These are phyloP conservation scores for Flagelloscypha sp. DNA, from an alignment of 768 basidiomycete genomes.

Conservation along the genomic window DNA sequence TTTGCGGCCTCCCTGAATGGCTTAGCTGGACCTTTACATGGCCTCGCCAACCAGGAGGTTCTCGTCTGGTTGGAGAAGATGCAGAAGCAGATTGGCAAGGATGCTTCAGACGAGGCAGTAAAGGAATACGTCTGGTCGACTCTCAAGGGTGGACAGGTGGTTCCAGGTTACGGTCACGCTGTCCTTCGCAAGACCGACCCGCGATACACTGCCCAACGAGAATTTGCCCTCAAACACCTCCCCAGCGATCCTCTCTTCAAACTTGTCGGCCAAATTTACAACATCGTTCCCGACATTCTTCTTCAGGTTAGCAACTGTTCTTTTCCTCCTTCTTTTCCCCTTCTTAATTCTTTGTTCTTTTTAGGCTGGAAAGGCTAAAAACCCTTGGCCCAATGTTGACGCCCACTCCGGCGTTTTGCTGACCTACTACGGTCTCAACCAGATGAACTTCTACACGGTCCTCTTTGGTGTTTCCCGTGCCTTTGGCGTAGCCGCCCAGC, in stretches of 20 bases:
- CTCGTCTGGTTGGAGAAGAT: slow-evolving; percentile 91
- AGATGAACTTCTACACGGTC: slow-evolving; percentile 97
- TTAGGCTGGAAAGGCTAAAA: slow-evolving; percentile 86
- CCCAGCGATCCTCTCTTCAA: slow-evolving; percentile 88
- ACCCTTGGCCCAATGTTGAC: slow-evolving; percentile 96
- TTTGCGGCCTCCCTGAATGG: slow-evolving; percentile 91
- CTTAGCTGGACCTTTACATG: slow-evolving; percentile 94
- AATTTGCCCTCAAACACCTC: slow-evolving; percentile 81
- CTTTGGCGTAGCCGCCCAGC: slow-evolving; percentile 80
- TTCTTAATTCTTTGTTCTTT: slow-evolving; percentile 5
- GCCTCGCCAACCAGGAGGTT: slow-evolving; percentile 96
- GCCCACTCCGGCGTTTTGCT: slow-evolving; percentile 91
- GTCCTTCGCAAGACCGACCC: slow-evolving; percentile 89
- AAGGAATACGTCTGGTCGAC: slow-evolving; percentile 94
- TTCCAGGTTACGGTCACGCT: slow-evolving; percentile 88
- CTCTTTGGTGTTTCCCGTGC: slow-evolving; percentile 95
- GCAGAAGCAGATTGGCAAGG: slow-evolving; percentile 81
- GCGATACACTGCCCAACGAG: slow-evolving; percentile 83
- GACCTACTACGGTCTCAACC: slow-evolving; percentile 75
- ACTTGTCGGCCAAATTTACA: slow-evolving; percentile 84
- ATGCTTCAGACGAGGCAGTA: slow-evolving; percentile 79
- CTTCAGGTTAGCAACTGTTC: slow-evolving; percentile 52
- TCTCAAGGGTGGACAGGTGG: slow-evolving; percentile 86
- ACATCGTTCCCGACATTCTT: slow-evolving; percentile 83
- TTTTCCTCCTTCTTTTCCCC: neutral